These are phyloP conservation scores for Chrysoporthe puriensis DNA, from an alignment of 2,329 filamentous ascomycete genomes.

Conservation along the genomic window DNA sequence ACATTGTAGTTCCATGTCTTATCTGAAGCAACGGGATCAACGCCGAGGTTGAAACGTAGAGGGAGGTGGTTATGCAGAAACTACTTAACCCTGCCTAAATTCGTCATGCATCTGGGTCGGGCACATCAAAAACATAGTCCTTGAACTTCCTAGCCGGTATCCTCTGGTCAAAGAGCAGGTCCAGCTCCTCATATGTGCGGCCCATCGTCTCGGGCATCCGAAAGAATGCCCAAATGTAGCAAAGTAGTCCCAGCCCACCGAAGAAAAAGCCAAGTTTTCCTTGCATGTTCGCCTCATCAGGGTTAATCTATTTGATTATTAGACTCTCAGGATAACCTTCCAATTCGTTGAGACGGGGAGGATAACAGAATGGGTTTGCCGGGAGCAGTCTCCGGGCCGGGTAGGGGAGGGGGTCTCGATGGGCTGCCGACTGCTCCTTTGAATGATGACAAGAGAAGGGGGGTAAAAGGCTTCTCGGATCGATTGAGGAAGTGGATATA, in stretches of 20 bases:
- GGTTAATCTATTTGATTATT: conserved; percentile 38
- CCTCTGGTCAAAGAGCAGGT: conserved; percentile 59
- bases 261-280: conserved; percentile 48
- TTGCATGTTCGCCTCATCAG: conserved; percentile 47
- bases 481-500: too few species aligned
- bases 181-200: conserved; percentile 37
- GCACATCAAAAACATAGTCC: conserved; percentile 48
- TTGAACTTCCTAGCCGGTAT: conserved; percentile 72
- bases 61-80: too few species aligned
- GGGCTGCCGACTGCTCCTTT: too few species aligned
- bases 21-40: too few species aligned
- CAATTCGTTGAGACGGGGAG: too few species aligned
- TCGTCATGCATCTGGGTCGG: background rate
- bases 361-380: too few species aligned
- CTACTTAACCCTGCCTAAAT: background rate
- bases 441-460: background rate
- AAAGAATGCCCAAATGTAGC: conserved; percentile 43
- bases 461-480: background rate
- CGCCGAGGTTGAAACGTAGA: too few species aligned
- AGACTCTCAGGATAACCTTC: background rate
- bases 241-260: conserved; percentile 42
- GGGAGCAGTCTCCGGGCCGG: too few species aligned
- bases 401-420: too few species aligned
- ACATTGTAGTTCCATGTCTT: too few species aligned
- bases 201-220: conserved; percentile 37